Base-by-base conservation (phyloP, 1,139 yeast species). In the Taiozyma onychis region DNA sequence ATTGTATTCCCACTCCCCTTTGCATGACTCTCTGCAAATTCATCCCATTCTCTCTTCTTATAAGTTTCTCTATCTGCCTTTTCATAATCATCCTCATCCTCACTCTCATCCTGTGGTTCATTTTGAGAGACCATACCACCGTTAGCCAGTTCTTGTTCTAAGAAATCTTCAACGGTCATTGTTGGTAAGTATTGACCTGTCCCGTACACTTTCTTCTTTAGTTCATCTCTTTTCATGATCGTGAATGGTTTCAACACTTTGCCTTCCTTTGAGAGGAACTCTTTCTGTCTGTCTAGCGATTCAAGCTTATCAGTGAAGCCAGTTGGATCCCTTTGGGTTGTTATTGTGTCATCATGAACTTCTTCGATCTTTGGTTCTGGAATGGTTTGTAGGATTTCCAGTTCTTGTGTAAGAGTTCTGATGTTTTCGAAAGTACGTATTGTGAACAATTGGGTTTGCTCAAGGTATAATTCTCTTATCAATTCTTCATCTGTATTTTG, bases 121-220 rank as follows among this genome's bases (percentile, higher is more conserved):
- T 68, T 68, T 32, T 74, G 76, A 22, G 81, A 79, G 45, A 79
- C 70, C 78, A 86, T 85, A 50, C 91, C 90, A 2, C 97, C 97
- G 60, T 87, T 82, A 16, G 83, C 83, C 58, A 87, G 73, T 64
- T 93, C 99, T 60, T 88, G 83, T 49, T 90, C 96, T 48, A 93
- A 73, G 56, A 87, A 85, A 60, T 93, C 97, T 57, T 93, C 99
- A 0, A 95, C 93, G 0, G 96, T 75, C 96, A 95, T 89, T 0
- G 97, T 88, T 1, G 99, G 99, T 41, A 93, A 73, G 39, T 79
- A 83, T 67, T 93, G 98, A 0, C 98, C 99, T 2, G 96, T 88
- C 1, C 98, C 97, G 62, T 80, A 83, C 0, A 91, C 97, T 58
- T 83, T 80, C 28, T 74, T 70, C 51, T 76, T 74, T 24, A 88